These are phyloP conservation scores for Microcos paniculata DNA, from an alignment of 345 rosid species.

Conservation along the genomic window DNA sequence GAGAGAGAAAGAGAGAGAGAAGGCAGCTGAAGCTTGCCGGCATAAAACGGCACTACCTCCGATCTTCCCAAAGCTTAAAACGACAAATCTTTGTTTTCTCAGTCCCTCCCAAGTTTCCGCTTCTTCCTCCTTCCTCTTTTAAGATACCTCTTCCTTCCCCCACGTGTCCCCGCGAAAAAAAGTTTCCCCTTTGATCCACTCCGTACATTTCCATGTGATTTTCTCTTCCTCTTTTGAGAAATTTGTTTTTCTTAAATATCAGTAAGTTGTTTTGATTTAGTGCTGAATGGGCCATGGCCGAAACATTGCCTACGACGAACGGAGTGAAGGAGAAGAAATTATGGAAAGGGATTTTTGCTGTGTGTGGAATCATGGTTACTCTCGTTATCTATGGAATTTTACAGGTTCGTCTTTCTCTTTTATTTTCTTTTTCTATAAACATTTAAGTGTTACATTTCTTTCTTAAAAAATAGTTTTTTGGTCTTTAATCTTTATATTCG, in stretches of 20 bases:
- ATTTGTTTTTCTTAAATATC: background rate
- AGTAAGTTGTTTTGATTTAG: conserved; percentile 3
- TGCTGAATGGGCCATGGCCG: conserved; percentile 69
- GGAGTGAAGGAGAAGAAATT: conserved; percentile 50
- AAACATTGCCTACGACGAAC: conserved; percentile 35
- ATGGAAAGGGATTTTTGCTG: conserved; percentile 78
- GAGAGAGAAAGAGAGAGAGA: background rate
- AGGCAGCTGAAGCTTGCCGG: conserved; percentile 25
- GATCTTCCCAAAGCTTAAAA: conserved; percentile 12
- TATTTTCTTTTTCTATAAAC: background rate
- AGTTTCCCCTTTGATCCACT: background rate
- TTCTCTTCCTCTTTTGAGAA: background rate
- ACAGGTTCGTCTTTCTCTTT: conserved; percentile 59
- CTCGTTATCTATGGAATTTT: conserved; percentile 91
- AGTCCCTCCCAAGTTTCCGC: background rate
- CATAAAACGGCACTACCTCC: conserved; percentile 20
- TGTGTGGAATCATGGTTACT: conserved; percentile 82
- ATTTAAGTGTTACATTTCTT: background rate
- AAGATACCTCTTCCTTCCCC: background rate
- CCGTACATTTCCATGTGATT: conserved; percentile 1
- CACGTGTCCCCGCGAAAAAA: conserved; percentile 2
- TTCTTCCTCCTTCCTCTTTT: background rate
- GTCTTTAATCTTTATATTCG: background rate
- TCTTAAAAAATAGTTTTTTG: background rate
- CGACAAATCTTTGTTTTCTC: background rate